Percentiles rank a stretch among this genome's conserved stretches.
phyloP scores from a whole-genome alignment of 2,329 filamentous ascomycete species.

The Phoma sp. region DNA sequence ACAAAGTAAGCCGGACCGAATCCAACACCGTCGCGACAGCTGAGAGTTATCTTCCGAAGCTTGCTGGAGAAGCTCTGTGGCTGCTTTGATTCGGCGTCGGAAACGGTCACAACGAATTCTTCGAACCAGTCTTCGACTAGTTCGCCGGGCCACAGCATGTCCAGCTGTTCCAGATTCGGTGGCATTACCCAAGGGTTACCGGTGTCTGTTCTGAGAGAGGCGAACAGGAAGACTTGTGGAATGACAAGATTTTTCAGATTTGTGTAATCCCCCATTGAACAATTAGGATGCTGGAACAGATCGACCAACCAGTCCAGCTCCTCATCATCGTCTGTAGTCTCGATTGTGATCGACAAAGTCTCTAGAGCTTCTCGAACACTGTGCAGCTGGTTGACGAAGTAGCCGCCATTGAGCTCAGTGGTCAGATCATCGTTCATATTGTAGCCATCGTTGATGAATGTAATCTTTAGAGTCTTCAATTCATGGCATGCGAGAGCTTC shows the following conservation, averaged over 20 bases:
- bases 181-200: slow-evolving; percentile 19
- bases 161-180: slow-evolving; percentile 20
- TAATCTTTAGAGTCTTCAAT: slow-evolving; percentile 22
- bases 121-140: slow-evolving; percentile 15
- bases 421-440: slow-evolving; percentile 19
- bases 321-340: slow-evolving; percentile 17
- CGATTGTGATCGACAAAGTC: slow-evolving; percentile 21
- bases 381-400: slow-evolving; percentile 24
- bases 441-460: slow-evolving; percentile 26
- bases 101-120: background rate
- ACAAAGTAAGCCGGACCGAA: slow-evolving; percentile 12
- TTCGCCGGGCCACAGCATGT: slow-evolving; percentile 22
- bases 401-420: slow-evolving; percentile 19
- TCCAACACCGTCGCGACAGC: slow-evolving; percentile 21
- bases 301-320: slow-evolving; percentile 23
- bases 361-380: slow-evolving; percentile 16
- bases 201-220: background rate
- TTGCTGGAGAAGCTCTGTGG: background rate
- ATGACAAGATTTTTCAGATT: slow-evolving; percentile 19
- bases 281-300: slow-evolving; percentile 15
- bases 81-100: background rate
- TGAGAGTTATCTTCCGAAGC: slow-evolving; percentile 18
- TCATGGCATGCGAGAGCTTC: slow-evolving; percentile 25
- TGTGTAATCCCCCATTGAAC: slow-evolving; percentile 16
- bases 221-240: slow-evolving; percentile 26